Evolutionary conservation across 2,329 filamentous ascomycete species (phyloP).

Genomic region (Cordyceps cicadae): DNA sequence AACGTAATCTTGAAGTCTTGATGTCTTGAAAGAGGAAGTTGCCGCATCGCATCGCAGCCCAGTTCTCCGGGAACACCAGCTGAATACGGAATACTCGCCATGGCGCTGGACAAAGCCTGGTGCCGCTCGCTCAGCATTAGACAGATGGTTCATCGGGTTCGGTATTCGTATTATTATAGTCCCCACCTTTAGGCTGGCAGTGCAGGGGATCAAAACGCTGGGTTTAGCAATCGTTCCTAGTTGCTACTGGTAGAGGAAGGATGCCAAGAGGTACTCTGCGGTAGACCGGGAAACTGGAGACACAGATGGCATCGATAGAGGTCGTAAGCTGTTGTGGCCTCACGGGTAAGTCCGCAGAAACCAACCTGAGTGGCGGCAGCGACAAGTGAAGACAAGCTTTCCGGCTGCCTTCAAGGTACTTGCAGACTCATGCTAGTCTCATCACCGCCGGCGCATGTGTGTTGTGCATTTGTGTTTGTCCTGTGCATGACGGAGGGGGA

Average conservation of each 20-base stretch:
- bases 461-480: not conserved
- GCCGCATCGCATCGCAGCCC: too few relatives aligned
- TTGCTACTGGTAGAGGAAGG: too few relatives aligned
- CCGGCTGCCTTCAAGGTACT: not conserved
- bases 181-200: slow-evolving; percentile 4
- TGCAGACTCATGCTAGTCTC: not conserved
- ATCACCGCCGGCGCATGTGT: not conserved
- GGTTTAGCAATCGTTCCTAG: not conserved
- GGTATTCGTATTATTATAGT: not conserved
- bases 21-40: too few relatives aligned
- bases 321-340: not conserved
- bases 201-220: not conserved
- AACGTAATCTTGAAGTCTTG: too few relatives aligned
- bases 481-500: not conserved
- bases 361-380: not conserved
- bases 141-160: not conserved
- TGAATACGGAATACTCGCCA: too few relatives aligned
- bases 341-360: not conserved
- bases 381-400: slow-evolving; percentile 5
- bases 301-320: too few relatives aligned
- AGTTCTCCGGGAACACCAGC: too few relatives aligned
- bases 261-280: not conserved
- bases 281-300: too few relatives aligned
- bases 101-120: too few relatives aligned
- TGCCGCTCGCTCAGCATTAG: not conserved